Evolutionary conservation across 345 rosid species (phyloP).

Genomic region (Anacardium occidentale): DNA sequence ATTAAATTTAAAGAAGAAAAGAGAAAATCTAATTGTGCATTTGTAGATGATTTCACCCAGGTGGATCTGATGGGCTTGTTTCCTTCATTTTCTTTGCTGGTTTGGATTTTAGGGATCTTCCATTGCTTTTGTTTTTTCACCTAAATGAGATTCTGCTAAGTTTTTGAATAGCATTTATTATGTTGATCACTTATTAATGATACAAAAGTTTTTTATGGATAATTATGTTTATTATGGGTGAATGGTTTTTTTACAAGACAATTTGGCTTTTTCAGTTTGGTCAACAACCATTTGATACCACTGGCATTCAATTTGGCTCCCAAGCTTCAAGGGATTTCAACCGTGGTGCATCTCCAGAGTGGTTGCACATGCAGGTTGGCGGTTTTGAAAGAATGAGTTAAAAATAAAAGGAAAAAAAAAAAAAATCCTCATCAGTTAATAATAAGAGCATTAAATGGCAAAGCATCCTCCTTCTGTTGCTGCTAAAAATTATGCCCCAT

Average conservation of each 20-base stretch:
- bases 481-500: slow-evolving; percentile 22
- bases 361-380: slow-evolving; percentile 92
- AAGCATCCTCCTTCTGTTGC: slow-evolving; percentile 23
- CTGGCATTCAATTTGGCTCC: slow-evolving; percentile 55
- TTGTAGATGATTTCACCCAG: neutral
- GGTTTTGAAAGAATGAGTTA: slow-evolving; percentile 62
- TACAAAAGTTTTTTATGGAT: neutral
- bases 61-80: too few species aligned
- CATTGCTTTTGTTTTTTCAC: neutral
- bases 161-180: slow-evolving; percentile 9
- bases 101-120: too few species aligned
- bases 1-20: neutral
- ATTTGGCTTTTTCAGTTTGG: slow-evolving; percentile 50
- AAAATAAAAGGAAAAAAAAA: slow-evolving; percentile 13
- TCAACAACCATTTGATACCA: slow-evolving; percentile 57
- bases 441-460: slow-evolving; percentile 35
- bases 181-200: neutral
- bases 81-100: too few species aligned
- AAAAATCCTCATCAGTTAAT: slow-evolving; percentile 16
- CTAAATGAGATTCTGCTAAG: slow-evolving; percentile 1
- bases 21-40: neutral
- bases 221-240: neutral
- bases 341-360: slow-evolving; percentile 69
- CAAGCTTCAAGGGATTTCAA: slow-evolving; percentile 64
- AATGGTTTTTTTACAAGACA: neutral